Evolutionary conservation across 345 rosid genomes (phyloP).

Genomic region (Aethionema arabicum): DNA sequence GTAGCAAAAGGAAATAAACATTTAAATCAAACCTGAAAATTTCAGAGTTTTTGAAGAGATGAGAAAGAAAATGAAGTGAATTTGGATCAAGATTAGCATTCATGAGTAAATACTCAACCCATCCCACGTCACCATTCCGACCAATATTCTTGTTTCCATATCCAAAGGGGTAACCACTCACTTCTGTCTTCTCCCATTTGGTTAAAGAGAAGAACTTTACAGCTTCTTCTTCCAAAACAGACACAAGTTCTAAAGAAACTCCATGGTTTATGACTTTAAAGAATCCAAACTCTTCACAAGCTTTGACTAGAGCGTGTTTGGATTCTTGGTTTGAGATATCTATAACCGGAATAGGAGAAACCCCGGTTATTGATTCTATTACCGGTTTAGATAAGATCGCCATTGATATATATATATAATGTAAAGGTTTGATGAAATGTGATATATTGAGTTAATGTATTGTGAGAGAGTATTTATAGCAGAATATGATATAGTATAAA

Average conservation of each 20-base stretch:
- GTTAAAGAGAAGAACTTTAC: conserved; percentile 61
- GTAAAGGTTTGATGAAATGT: conserved; percentile 5
- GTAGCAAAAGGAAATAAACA: not conserved
- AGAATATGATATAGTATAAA: too few species aligned
- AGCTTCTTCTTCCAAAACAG: conserved; percentile 55
- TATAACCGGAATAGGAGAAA: conserved; percentile 42
- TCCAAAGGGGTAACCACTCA: conserved; percentile 67
- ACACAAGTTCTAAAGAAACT: conserved; percentile 50
- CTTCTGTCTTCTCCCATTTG: conserved; percentile 53
- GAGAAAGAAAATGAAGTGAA: conserved; percentile 26
- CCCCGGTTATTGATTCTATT: conserved; percentile 12
- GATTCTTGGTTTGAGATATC: conserved; percentile 46
- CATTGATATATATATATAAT: conserved; percentile 24
- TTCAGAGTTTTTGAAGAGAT: conserved; percentile 39
- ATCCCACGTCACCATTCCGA: conserved; percentile 68
- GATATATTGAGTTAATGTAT: conserved; percentile 19
- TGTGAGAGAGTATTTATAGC: not conserved
- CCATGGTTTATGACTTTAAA: conserved; percentile 84
- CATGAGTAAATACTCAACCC: conserved; percentile 74
- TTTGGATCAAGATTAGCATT: conserved; percentile 41
- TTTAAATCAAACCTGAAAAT: conserved; percentile 47
- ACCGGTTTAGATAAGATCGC: conserved; percentile 33
- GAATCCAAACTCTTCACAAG: conserved; percentile 70
- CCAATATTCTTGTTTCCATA: conserved; percentile 75
- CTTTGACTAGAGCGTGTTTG: conserved; percentile 42